Evolutionary conservation across 2,329 filamentous ascomycete species (phyloP).

Genomic region (Sclerotinia subarctica): DNA sequence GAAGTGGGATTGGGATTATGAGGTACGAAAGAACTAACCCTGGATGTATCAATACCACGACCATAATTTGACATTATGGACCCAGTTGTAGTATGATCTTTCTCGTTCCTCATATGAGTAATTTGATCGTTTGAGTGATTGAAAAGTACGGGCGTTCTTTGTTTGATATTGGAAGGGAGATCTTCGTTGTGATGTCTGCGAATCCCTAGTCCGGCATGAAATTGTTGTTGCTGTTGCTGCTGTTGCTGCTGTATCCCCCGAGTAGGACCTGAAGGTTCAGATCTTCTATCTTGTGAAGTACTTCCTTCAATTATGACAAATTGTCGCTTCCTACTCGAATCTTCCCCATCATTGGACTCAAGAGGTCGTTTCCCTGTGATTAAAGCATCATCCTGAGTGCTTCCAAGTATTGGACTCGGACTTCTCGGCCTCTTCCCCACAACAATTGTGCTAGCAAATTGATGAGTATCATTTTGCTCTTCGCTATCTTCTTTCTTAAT

Average conservation of each 20-base stretch:
- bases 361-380: neutral
- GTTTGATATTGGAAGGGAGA: neutral
- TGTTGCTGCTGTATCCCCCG: neutral
- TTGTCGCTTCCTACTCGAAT: neutral
- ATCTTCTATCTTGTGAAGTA: neutral
- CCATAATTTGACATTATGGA: neutral
- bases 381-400: neutral
- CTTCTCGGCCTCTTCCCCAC: neutral
- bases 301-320: neutral
- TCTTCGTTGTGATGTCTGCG: neutral
- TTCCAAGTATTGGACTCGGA: conserved; percentile 9
- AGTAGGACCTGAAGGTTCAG: neutral
- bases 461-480: neutral
- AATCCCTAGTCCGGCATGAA: neutral
- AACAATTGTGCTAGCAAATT: neutral
- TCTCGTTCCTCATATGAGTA: neutral
- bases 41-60: neutral
- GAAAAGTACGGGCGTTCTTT: neutral
- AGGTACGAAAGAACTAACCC: neutral
- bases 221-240: neutral
- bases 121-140: conserved; percentile 2
- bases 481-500: neutral
- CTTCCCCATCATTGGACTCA: neutral
- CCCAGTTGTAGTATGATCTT: neutral
- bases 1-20: neutral